These are phyloP conservation scores for Moringa oleifera DNA, from an alignment of 345 rosid genomes.

Conservation along the genomic window DNA sequence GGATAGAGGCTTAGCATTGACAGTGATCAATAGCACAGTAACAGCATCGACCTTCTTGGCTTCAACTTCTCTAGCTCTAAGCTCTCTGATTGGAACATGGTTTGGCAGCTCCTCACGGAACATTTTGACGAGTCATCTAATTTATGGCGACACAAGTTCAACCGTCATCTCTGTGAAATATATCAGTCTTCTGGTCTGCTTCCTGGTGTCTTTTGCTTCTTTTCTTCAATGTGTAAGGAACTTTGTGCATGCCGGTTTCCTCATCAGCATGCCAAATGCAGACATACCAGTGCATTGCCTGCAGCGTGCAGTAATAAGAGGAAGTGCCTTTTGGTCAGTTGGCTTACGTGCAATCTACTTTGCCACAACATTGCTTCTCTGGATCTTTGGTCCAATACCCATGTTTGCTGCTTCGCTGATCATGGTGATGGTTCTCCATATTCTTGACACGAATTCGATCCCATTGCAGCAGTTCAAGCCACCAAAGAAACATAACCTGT, in stretches of 20 bases:
- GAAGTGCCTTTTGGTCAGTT: slow-evolving; percentile 21
- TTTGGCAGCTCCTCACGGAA: slow-evolving; percentile 12
- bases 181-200: slow-evolving; percentile 27
- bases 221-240: slow-evolving; percentile 25
- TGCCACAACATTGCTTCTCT: slow-evolving; percentile 25
- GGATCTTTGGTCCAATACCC: slow-evolving; percentile 33
- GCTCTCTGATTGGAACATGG: slow-evolving; percentile 33
- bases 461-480: slow-evolving; percentile 19
- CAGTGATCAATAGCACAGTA: slow-evolving; percentile 22
- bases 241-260: slow-evolving; percentile 26
- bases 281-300: slow-evolving; percentile 19
- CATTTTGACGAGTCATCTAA: slow-evolving; percentile 14
- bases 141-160: slow-evolving; percentile 23
- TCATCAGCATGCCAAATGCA: slow-evolving; percentile 24
- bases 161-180: slow-evolving; percentile 20
- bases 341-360: slow-evolving; percentile 27
- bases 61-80: slow-evolving; percentile 21
- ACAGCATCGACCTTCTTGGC: slow-evolving; percentile 29
- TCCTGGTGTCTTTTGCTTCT: slow-evolving; percentile 27
- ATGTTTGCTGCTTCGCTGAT: slow-evolving; percentile 27
- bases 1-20: slow-evolving; percentile 19
- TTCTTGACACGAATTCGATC: slow-evolving; percentile 18
- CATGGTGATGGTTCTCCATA: slow-evolving; percentile 22
- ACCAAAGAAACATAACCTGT: neutral
- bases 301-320: slow-evolving; percentile 22